phyloP scores from a whole-genome alignment of 257 asterid species.

The Solanum pennellii region DNA sequence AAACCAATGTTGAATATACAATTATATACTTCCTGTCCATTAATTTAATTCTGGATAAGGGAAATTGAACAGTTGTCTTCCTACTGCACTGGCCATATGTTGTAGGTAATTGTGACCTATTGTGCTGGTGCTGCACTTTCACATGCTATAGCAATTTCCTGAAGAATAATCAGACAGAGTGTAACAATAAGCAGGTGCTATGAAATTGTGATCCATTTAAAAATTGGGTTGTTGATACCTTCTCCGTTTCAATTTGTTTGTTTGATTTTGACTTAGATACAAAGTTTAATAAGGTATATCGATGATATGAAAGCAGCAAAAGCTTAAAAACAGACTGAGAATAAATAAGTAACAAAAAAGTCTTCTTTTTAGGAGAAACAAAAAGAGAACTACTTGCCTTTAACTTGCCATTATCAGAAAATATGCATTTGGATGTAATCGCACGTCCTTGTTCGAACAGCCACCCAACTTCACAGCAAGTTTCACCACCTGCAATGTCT shows the following conservation, averaged over 20 bases:
- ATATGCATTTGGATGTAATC: constrained; percentile 57
- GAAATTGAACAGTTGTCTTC: neutral
- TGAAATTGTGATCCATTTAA: neutral
- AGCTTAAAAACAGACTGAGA: neutral
- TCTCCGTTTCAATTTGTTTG: neutral
- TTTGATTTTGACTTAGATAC: neutral
- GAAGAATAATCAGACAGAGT: neutral
- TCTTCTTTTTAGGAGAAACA: neutral
- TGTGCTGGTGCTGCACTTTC: neutral
- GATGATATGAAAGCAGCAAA: neutral
- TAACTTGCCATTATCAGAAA: constrained; percentile 36
- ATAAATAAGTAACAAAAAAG: neutral
- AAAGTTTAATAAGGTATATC: neutral
- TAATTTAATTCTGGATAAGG: neutral
- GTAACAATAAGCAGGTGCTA: neutral
- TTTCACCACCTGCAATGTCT: constrained; percentile 13
- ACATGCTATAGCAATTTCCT: constrained; percentile 19
- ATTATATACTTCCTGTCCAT: neutral
- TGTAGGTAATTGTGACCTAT: neutral
- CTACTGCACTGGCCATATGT: neutral
- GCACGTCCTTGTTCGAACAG: constrained; percentile 49
- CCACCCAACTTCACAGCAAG: constrained; percentile 77
- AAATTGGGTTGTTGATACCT: neutral
- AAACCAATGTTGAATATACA: neutral
- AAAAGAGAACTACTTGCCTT: constrained; percentile 26